Evolutionary conservation across 257 asterid species (phyloP).

Genomic region (Ocimum tenuiflorum): DNA sequence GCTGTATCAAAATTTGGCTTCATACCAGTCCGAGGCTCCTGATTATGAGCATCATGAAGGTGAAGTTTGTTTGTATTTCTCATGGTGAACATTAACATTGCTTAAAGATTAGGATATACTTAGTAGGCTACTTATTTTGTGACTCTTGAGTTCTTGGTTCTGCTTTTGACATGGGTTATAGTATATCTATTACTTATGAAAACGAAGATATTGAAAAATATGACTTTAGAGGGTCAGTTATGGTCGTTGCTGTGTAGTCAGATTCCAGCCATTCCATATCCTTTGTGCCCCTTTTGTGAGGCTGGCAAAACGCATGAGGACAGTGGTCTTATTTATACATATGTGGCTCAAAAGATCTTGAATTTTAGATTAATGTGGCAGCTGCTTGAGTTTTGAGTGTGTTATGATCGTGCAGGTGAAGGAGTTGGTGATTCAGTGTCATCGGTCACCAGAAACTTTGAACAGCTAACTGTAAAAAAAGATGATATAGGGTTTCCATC

Average conservation of each 20-base stretch:
- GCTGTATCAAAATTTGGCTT: conserved; percentile 27
- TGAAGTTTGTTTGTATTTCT: conserved; percentile 24
- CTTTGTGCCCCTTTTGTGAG: neutral
- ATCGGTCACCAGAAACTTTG: conserved; percentile 50
- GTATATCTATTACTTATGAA: neutral
- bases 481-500: conserved; percentile 38
- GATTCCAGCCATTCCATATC: neutral
- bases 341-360: neutral
- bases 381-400: neutral
- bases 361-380: conserved; percentile 3
- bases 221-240: neutral
- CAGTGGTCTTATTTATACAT: neutral
- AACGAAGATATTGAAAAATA: no score
- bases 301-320: conserved; percentile 1
- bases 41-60: conserved; percentile 49
- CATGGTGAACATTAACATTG: neutral
- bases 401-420: conserved; percentile 45
- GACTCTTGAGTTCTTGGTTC: neutral
- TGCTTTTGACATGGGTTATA: neutral
- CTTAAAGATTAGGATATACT: neutral
- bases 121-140: neutral
- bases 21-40: conserved; percentile 39
- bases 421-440: conserved; percentile 39
- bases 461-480: conserved; percentile 44
- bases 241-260: conserved; percentile 3